Conservation (phyloP, 805 yeast genomes). For the Monosporozyma unispora region DNA sequence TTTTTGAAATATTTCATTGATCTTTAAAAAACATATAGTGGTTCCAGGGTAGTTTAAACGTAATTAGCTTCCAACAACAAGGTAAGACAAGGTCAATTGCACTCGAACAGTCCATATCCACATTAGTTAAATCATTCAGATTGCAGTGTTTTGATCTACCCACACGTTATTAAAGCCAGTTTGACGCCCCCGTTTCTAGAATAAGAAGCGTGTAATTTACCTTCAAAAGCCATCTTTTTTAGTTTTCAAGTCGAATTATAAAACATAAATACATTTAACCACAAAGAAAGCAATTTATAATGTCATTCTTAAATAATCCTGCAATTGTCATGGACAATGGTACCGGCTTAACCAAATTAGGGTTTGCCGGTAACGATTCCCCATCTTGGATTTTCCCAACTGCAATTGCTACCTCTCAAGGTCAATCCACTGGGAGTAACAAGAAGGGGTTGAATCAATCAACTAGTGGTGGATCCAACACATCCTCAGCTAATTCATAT, state of each 20-base stretch:
- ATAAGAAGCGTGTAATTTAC: not conserved
- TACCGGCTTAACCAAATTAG: slow-evolving; percentile 94
- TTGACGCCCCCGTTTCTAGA: not conserved
- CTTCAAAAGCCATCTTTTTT: not conserved
- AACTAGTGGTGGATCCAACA: slow-evolving; percentile 28
- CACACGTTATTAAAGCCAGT: not conserved
- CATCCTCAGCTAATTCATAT: slow-evolving; percentile 20
- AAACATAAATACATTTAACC: not conserved
- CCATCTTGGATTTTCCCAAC: slow-evolving; percentile 97
- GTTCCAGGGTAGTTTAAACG: not conserved
- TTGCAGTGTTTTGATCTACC: not conserved
- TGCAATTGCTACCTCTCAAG: slow-evolving; percentile 70
- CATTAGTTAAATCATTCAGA: no score
- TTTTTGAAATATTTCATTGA: not conserved
- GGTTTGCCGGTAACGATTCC: slow-evolving; percentile 97
- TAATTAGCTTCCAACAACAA: not conserved
- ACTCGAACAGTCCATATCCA: no score
- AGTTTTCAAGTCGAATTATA: not conserved
- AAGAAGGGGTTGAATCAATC: slow-evolving; percentile 30
- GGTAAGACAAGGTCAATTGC: not conserved
- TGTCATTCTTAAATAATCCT: slow-evolving; percentile 68
- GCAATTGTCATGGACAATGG: slow-evolving; percentile 99
- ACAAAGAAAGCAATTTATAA: slow-evolving; percentile 11
- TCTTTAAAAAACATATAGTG: not conserved
- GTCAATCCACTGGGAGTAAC: slow-evolving; percentile 20